Percentiles rank a stretch among this genome's conserved stretches.
Evolutionary conservation across 768 basidiomycete genomes (phyloP).

Genomic region (Tylopilus subfusipes): DNA sequence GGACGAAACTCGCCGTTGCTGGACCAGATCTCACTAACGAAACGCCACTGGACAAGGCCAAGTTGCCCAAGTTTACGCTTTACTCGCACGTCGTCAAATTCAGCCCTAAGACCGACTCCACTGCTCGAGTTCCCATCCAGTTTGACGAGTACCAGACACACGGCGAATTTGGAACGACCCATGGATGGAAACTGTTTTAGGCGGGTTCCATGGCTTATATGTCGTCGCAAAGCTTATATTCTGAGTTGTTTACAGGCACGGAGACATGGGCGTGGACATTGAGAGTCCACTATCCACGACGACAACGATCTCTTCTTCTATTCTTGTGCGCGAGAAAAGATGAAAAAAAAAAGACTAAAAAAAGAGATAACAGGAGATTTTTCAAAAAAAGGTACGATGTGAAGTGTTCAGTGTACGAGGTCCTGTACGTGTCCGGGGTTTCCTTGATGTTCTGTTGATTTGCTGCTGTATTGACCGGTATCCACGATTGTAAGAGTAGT

Average conservation of each 20-base stretch:
- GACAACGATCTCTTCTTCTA: background rate
- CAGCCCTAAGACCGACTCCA: background rate
- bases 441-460: background rate
- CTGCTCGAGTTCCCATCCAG: background rate
- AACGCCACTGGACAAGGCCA: background rate
- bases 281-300: background rate
- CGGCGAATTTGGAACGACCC: background rate
- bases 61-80: slow-evolving; percentile 11
- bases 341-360: background rate
- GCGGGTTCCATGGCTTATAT: background rate
- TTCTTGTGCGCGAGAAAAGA: background rate
- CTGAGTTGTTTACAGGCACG: background rate
- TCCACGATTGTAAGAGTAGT: background rate
- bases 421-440: background rate
- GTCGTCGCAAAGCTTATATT: background rate
- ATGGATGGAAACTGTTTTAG: slow-evolving; percentile 2
- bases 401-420: background rate
- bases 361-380: no score
- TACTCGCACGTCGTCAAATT: slow-evolving; percentile 8
- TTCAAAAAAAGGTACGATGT: background rate
- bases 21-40: background rate
- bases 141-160: background rate
- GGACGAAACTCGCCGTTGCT: slow-evolving; percentile 3
- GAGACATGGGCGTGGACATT: background rate
- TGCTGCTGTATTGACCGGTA: background rate